A percentile compares a stretch with the other conserved stretches of the same genome.
Evolutionary conservation across 2,329 filamentous ascomycete species (phyloP).

Genomic region (Ceratocystis papillata): DNA sequence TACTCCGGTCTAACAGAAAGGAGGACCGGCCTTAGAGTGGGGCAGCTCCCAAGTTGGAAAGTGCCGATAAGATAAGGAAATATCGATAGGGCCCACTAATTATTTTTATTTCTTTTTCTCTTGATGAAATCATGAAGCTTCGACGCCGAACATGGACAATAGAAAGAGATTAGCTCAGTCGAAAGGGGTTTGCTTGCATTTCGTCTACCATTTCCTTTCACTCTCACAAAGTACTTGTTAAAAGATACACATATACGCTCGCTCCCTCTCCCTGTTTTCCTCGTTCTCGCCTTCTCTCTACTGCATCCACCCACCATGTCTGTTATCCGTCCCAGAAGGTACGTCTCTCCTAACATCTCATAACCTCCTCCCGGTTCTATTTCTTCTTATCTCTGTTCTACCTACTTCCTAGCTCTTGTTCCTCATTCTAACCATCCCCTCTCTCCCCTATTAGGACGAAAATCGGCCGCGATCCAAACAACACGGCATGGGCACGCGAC

Average conservation of each 20-base stretch:
- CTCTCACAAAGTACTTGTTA: not conserved
- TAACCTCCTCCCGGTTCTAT: not conserved
- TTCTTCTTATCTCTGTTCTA: not conserved
- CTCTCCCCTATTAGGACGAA: conserved; percentile 39
- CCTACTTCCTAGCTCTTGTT: not conserved
- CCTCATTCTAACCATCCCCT: not conserved
- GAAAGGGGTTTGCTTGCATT: not conserved
- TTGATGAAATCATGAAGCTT: not conserved
- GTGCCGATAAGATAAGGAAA: conserved; percentile 11
- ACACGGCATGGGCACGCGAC: conserved; percentile 81
- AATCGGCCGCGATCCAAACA: conserved; percentile 86
- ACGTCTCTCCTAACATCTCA: not conserved
- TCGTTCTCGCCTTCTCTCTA: not conserved
- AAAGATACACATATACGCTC: not conserved
- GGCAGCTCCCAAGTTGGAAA: no score
- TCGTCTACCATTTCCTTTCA: not conserved
- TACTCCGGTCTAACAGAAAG: not conserved
- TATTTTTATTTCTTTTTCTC: conserved; percentile 8
- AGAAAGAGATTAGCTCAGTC: not conserved
- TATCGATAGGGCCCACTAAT: not conserved
- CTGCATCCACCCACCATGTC: conserved; percentile 18
- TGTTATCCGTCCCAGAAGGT: conserved; percentile 23
- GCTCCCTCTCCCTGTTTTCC: not conserved
- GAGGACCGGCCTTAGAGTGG: not conserved
- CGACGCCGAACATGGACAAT: not conserved